Evolutionary conservation across 352 stramenopile species (phyloP), one percentile per base, ranked within the genome.

Genomic region (Discostella stelligera): DNA sequence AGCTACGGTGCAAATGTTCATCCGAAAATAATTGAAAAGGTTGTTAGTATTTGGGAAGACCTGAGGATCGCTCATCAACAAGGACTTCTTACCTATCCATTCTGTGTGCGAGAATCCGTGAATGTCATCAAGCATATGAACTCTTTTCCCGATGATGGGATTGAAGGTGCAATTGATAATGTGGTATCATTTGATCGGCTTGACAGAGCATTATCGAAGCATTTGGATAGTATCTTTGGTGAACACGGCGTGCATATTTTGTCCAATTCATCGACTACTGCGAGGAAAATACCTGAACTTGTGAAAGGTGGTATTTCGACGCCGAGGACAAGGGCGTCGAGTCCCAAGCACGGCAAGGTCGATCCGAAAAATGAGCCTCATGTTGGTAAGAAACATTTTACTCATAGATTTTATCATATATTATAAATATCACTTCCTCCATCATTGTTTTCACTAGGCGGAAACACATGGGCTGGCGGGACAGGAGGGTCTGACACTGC

Each of bases 401-500:
- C 1, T 20, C 53, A 23, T 21, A 14, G 2, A n/a, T 32, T 41
- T 44, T 3, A 41, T 60, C 23, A 41, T 27, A 11, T 37, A 61
- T 48, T 10, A 3, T 46, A 5, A 61, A 21, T 23, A 44, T 13
- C 11, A 7, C n/a, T 61, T 46, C 8, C 23, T 41, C n/a, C 23
- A 25, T 61, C 25, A 41, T 61, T 61, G 37, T 61, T 58, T 0
- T 9, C 30, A 13, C 14, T 46, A 32, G 95, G 96, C 54, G 95
- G 96, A 37, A 98, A 98, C 81, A 96, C 90, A 20, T 98, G 95
- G 95, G 95, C 95, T n/a, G 96, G 96, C 20, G 96, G 96, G 39
- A 97, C 94, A 41, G 95, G 96, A 41, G 95, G 95, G 16, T 96
- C 90, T 6, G 95, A 98, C 75, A 98, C 96, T 85, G 96, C 67